Evolutionary conservation across 2,329 filamentous ascomycete species (phyloP), one percentile per base, ranked within the genome.

Genomic region (Fusarium equiseti): DNA sequence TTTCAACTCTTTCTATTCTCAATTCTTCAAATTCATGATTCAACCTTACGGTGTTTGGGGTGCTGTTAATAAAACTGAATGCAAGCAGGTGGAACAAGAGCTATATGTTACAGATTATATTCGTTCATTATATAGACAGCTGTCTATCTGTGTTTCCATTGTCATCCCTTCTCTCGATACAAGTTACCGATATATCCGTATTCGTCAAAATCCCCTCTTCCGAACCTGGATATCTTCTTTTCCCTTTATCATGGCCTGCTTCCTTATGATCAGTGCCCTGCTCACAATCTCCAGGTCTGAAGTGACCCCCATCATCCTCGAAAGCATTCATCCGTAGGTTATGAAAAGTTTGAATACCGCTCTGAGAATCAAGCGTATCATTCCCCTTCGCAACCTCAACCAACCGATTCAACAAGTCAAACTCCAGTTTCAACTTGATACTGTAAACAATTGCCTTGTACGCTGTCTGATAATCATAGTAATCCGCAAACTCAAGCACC

Each of bases 401-500:
- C 5, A 68, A 54, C 2, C 74, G 75, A 57, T 80, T 81, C 35
- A 81, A 72, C 8, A 81, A 77, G 15, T 75, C 76, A 57, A 81
- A 80, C 46, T 81, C 80, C n/a, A 80, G 69, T 51, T 81, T 81
- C 7, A 81, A 51, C 51, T 81, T 81, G 40, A 80, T 66, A 48
- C 78, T 79, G 57, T 81, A 81, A 6, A 77, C 76, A n/a, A 72
- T 63, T 6, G 32, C 73, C 69, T 74, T 76, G 52, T 68, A 76
- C 7, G 65, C 66, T 1, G 70, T 76, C n/a, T 75, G 71, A 2
- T 75, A 54, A 7, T 71, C 79, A 52, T 70, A 76, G 6, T 66
- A 68, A 63, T 84, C 84, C 52, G 84, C 77, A 31, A 84, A 76
- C 22, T 70, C 73, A 81, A 86, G 16, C 12, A 48, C 68, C 1